phyloP scores from a whole-genome alignment of 2,329 filamentous ascomycete genomes.

The Fonsecaea erecta region DNA sequence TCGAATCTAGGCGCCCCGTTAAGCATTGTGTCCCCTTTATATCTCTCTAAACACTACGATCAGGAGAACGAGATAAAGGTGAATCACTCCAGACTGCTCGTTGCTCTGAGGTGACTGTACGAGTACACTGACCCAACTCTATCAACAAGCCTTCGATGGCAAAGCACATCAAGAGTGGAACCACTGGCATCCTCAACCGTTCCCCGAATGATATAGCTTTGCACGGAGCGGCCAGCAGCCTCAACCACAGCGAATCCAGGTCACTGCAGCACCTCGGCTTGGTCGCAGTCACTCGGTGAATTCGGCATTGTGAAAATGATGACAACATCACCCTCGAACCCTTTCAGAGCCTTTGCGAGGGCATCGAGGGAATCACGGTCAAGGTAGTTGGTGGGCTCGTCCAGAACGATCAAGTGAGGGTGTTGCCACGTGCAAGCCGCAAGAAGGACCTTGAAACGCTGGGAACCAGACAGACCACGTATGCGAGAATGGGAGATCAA shows the following conservation, averaged over 20 bases:
- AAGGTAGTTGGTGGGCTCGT: conserved; percentile 99
- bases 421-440: conserved; percentile 99
- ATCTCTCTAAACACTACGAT: not conserved
- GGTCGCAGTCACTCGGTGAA: conserved; percentile 83
- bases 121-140: not conserved
- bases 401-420: conserved; percentile 97
- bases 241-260: not conserved
- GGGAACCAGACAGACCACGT: conserved; percentile 98
- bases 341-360: conserved; percentile 94
- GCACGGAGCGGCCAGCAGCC: not conserved
- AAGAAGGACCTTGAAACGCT: conserved; percentile 99
- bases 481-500: conserved; percentile 94
- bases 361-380: conserved; percentile 99
- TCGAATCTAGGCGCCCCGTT: not conserved
- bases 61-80: not conserved
- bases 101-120: not conserved
- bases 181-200: not conserved
- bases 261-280: conserved; percentile 1
- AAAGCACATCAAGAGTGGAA: not conserved
- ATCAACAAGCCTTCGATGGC: not conserved
- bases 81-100: not conserved
- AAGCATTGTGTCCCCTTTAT: not conserved
- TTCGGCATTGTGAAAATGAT: conserved; percentile 98
- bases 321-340: conserved; percentile 99
- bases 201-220: conserved; percentile 9